Base-by-base conservation (phyloP, 306 rosid genomes). In the Hippophae rhamnoides region DNA sequence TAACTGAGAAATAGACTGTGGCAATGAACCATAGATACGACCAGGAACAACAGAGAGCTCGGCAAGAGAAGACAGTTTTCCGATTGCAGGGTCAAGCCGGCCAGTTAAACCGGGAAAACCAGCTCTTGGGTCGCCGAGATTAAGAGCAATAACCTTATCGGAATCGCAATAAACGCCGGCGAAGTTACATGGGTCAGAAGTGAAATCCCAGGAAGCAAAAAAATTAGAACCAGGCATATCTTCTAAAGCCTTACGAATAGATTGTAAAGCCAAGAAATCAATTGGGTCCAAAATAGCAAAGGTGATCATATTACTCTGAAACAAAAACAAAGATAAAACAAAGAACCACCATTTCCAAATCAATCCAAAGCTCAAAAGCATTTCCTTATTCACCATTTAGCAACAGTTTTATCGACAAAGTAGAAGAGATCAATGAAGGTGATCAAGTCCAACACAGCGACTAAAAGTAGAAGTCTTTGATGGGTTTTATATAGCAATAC, bases 191-290 rank as follows among this genome's bases (percentile, higher is more conserved):
- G 99, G 99, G 66, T 93, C 99, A 6, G 95, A 74, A 10, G 99
- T 93, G 83, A 93, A 93, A 67, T 93, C 99, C 99, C 99, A 93
- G 12, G 97, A 78, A 0, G 90, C 58, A 47, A 93, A 84, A 70
- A 86, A 93, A 45, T 65, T 74, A 1, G 99, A 93, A 12, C 94
- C 99, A 0, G 97, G 97, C 82, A 89, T 64, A 66, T 93, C 99
- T 1, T 82, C 50, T 0, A 93, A 77, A 25, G 81, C 74, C 70
- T 86, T 93, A 3, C 83, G 76, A 63, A 89, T 81, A 1, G 97
- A 84, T 73, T 93, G 99, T 42, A 93, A 80, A 38, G 99, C 89
- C 58, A 93, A 73, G 67, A 93, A 93, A 76, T 93, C 99, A 13
- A 76, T 61, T 0, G 99, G 99, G 79, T 93, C 90, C 48, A 93